A percentile compares a stretch with the other conserved stretches of the same genome.
These are phyloP conservation scores for Rickenella mellea DNA, from an alignment of 768 basidiomycete species.

Conservation along the genomic window DNA sequence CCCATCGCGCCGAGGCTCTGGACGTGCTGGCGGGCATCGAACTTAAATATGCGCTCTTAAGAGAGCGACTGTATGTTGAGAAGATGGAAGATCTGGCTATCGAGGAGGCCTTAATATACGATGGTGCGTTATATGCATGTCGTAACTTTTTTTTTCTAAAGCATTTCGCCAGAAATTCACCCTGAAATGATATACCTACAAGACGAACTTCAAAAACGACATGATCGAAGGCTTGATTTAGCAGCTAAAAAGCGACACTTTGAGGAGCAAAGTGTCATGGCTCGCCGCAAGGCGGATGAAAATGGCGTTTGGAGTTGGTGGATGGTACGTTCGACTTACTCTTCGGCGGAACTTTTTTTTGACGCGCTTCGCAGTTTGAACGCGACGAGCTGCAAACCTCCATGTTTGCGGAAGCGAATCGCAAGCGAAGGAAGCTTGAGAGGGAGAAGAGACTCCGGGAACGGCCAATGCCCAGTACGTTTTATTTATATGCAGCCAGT, in stretches of 20 bases:
- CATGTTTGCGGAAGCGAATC: conserved; percentile 84
- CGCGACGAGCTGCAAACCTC: conserved; percentile 75
- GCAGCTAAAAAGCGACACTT: conserved; percentile 66
- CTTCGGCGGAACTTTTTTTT: background rate
- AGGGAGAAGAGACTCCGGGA: conserved; percentile 75
- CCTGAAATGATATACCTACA: conserved; percentile 82
- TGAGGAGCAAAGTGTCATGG: conserved; percentile 53
- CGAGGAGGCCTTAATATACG: conserved; percentile 75
- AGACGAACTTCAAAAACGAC: conserved; percentile 63
- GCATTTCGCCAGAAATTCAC: conserved; percentile 52
- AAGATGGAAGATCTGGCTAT: conserved; percentile 86
- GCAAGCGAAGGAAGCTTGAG: conserved; percentile 78
- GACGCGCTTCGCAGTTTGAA: conserved; percentile 38
- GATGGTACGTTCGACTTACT: conserved; percentile 46
- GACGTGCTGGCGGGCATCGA: conserved; percentile 86
- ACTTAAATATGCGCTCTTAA: conserved; percentile 79
- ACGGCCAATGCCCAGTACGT: conserved; percentile 63
- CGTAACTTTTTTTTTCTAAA: background rate
- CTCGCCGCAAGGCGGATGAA: conserved; percentile 62
- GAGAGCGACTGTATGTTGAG: conserved; percentile 86
- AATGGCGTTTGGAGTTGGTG: conserved; percentile 83
- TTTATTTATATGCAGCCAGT: conserved; percentile 1
- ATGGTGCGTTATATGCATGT: conserved; percentile 39
- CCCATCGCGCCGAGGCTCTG: conserved; percentile 79
- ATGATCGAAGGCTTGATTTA: conserved; percentile 74